A percentile compares a stretch with the other conserved stretches of the same genome.
These are phyloP conservation scores for Tricharina praecox DNA, from an alignment of 495 filamentous ascomycete species.

Conservation along the genomic window DNA sequence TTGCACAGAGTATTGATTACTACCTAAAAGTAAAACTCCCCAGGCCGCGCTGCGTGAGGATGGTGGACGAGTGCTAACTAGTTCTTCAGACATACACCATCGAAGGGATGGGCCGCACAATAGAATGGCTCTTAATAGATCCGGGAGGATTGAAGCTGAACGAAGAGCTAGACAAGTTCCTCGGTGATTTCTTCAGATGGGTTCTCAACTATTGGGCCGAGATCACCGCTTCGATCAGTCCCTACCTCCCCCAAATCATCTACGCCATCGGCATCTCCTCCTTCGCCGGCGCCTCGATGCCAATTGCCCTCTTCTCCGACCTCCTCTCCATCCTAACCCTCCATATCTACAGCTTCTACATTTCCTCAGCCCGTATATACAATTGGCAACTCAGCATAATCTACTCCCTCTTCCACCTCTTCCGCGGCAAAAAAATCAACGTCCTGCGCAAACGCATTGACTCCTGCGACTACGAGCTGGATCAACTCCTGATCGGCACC, in stretches of 20 bases:
- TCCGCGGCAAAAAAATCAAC: conserved; percentile 94
- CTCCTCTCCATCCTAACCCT: conserved; percentile 79
- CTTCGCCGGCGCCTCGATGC: conserved; percentile 92
- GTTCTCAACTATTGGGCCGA: conserved; percentile 91
- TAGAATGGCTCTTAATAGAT: conserved; percentile 90
- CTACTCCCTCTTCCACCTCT: conserved; percentile 91
- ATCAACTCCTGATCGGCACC: conserved; percentile 89
- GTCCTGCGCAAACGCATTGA: conserved; percentile 94
- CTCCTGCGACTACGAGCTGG: conserved; percentile 95
- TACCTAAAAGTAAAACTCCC: conserved; percentile 39
- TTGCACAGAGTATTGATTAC: conserved; percentile 63
- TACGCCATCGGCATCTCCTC: conserved; percentile 88
- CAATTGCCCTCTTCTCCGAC: conserved; percentile 89
- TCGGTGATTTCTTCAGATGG: conserved; percentile 91
- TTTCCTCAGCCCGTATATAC: conserved; percentile 88
- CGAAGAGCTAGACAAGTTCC: conserved; percentile 78
- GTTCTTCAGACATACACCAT: conserved; percentile 49
- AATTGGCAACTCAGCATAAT: conserved; percentile 97
- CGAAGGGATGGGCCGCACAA: conserved; percentile 72
- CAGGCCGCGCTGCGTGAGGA: not conserved
- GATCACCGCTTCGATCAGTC: conserved; percentile 42
- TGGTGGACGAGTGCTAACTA: not conserved
- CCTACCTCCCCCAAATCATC: conserved; percentile 67
- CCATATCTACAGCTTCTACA: conserved; percentile 96
- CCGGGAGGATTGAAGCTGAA: conserved; percentile 98